Evolutionary conservation across 345 rosid species (phyloP).

Genomic region (Limnanthes douglasii): DNA sequence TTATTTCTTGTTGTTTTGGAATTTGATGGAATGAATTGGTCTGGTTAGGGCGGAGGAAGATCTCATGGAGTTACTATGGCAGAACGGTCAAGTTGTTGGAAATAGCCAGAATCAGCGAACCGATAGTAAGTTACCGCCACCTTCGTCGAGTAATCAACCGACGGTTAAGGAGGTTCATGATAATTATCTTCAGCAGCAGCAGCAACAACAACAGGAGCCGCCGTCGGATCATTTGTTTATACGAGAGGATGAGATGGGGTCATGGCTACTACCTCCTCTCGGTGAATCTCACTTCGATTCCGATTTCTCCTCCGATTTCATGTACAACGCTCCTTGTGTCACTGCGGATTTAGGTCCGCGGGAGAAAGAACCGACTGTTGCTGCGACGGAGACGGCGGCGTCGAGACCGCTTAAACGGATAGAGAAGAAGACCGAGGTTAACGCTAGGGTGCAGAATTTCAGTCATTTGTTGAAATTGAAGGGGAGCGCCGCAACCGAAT

Average conservation of each 20-base stretch:
- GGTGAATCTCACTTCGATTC: conserved; percentile 29
- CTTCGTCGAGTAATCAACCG: conserved; percentile 15
- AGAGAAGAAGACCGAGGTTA: conserved; percentile 14
- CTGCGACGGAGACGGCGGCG: conserved; percentile 11
- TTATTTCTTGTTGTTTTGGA: background rate
- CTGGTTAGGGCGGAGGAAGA: conserved; percentile 37
- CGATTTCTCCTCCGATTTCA: conserved; percentile 57
- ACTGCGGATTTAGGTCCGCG: conserved; percentile 9
- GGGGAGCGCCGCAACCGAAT: conserved; percentile 3
- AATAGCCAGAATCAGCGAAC: conserved; percentile 41
- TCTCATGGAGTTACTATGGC: conserved; percentile 88
- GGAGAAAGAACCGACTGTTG: conserved; percentile 9
- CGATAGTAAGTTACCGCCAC: conserved; percentile 21
- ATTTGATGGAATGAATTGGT: background rate
- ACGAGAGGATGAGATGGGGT: conserved; percentile 88
- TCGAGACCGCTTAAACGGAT: conserved; percentile 36
- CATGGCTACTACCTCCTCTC: conserved; percentile 78
- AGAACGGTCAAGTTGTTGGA: conserved; percentile 69
- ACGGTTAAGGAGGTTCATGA: conserved; percentile 11
- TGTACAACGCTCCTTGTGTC: conserved; percentile 21
- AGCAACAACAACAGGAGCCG: conserved; percentile 13
- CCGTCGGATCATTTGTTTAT: conserved; percentile 35
- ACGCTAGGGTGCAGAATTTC: conserved; percentile 32
- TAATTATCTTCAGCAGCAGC: conserved; percentile 3
- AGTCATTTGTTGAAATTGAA: conserved; percentile 37